Base-by-base conservation (phyloP, 257 asterid genomes). In the Linderniella brevidens region DNA sequence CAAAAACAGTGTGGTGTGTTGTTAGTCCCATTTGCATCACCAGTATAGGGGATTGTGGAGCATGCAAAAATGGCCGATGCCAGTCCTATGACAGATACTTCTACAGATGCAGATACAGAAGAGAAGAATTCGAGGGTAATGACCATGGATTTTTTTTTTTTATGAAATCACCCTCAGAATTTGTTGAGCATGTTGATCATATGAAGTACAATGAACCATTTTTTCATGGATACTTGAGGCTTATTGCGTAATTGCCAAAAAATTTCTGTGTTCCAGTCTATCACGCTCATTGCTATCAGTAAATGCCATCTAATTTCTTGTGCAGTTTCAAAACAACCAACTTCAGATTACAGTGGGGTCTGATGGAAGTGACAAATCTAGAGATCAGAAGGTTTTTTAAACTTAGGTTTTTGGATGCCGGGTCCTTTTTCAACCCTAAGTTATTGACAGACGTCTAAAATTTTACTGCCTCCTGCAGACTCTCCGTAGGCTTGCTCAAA, bases 401-500 rank as follows among this genome's bases (percentile, higher is more conserved):
- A 39, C 37, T 47, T 53, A 14, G 46, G 19, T 38, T 36, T 46
- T 46, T 35, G 41, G 29, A 20, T 12, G 56, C 2, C 32, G 32
- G 32, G 32, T 25, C 32, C 6, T 25, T 25, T 25, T 25, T 25
- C 32, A 3, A 25, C 32, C 32, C 32, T 25, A 25, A 25, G 32
- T 6, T 25, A 16, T 44, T 44, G 17, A 9, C 4, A 44, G 17
- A 44, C 15, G 19, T 44, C 17, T 9, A 16, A 44, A 71, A 37
- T 19, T 66, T 41, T 42, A 15, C 53, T 4, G 14, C 58, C 52
- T 16, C 53, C 45, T 58, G 58, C 65, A 74, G 68, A 51, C 94
- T 54, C 87, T 84, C 44, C 95, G 98, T 37, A 72, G 98, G 73
- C 94, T 88, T 50, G 98, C 98, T 57, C 98, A 88, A 75, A 88